Conservation (phyloP, 495 filamentous ascomycete genomes). For the Aspergillus diversus region DNA sequence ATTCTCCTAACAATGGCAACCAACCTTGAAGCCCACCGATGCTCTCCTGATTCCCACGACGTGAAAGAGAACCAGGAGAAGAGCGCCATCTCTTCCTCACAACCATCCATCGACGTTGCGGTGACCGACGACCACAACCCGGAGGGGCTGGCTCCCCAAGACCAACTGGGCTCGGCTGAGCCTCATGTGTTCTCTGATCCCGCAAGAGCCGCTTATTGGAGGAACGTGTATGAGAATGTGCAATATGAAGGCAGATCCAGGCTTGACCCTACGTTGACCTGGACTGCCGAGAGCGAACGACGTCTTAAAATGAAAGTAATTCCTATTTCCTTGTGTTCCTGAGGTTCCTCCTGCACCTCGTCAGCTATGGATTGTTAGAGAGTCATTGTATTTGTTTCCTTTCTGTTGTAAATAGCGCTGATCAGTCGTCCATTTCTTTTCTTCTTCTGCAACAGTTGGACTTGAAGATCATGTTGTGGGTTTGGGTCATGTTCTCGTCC, state of each 20-base stretch:
- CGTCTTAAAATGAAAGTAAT: constrained; percentile 44
- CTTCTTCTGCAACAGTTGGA: constrained; percentile 1
- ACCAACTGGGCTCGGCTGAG: constrained; percentile 3
- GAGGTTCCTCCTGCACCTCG: too few species aligned
- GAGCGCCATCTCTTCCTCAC: neutral
- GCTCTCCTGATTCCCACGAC: neutral
- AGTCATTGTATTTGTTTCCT: constrained; percentile 32
- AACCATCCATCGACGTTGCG: constrained; percentile 7
- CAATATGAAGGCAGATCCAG: constrained; percentile 49
- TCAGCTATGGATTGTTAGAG: constrained; percentile 31
- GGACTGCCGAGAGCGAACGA: constrained; percentile 47
- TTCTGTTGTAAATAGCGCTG: constrained; percentile 40
- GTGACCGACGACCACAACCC: neutral
- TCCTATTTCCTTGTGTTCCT: constrained; percentile 35
- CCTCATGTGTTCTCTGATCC: constrained; percentile 33
- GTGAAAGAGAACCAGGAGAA: neutral
- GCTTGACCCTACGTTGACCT: constrained; percentile 49
- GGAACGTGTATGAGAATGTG: constrained; percentile 40
- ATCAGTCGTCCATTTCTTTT: constrained; percentile 2
- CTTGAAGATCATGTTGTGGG: constrained; percentile 6
- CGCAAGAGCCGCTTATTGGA: constrained; percentile 38
- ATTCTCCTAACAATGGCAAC: neutral
- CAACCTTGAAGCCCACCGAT: neutral
- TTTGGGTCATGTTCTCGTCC: constrained; percentile 10
- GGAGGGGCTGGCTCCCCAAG: constrained; percentile 2